A percentile compares a stretch with the other conserved stretches of the same genome.
Conservation (phyloP, 768 basidiomycete genomes). For the Pisolithus microcarpus region DNA sequence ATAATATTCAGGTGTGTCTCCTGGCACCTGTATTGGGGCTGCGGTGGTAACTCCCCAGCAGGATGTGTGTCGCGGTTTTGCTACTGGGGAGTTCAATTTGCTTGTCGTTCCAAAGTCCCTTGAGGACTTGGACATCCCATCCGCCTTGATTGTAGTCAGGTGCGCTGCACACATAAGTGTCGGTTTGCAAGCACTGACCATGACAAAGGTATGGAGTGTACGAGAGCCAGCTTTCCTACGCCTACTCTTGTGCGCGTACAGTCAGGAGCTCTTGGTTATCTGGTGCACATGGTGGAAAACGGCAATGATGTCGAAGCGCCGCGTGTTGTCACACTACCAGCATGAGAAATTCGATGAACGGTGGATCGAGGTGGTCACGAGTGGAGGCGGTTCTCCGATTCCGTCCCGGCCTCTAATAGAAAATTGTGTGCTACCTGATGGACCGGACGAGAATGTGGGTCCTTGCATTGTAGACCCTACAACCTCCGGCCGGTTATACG, state of each 20-base stretch:
- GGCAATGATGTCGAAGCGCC: slow-evolving; percentile 50
- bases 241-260: slow-evolving; percentile 44
- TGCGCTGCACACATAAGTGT: slow-evolving; percentile 22
- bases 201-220: slow-evolving; percentile 21
- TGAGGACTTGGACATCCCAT: slow-evolving; percentile 56
- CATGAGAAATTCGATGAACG: slow-evolving; percentile 34
- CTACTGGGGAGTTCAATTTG: slow-evolving; percentile 53
- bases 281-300: slow-evolving; percentile 59
- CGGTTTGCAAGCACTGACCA: background rate
- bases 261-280: slow-evolving; percentile 41
- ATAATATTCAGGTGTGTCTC: slow-evolving; percentile 27
- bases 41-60: slow-evolving; percentile 27
- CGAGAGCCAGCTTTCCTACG: slow-evolving; percentile 56
- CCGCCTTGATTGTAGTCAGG: slow-evolving; percentile 56
- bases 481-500: slow-evolving; percentile 52
- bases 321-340: slow-evolving; percentile 39
- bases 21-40: background rate
- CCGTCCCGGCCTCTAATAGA: slow-evolving; percentile 41
- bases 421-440: slow-evolving; percentile 38
- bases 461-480: slow-evolving; percentile 53
- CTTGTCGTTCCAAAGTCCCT: slow-evolving; percentile 52
- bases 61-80: slow-evolving; percentile 44
- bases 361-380: slow-evolving; percentile 46
- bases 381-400: slow-evolving; percentile 26
- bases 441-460: slow-evolving; percentile 20